A percentile compares a stretch with the other conserved stretches of the same genome.
phyloP scores from a whole-genome alignment of 352 stramenopile species.

The Phytophthora chlamydospora region DNA sequence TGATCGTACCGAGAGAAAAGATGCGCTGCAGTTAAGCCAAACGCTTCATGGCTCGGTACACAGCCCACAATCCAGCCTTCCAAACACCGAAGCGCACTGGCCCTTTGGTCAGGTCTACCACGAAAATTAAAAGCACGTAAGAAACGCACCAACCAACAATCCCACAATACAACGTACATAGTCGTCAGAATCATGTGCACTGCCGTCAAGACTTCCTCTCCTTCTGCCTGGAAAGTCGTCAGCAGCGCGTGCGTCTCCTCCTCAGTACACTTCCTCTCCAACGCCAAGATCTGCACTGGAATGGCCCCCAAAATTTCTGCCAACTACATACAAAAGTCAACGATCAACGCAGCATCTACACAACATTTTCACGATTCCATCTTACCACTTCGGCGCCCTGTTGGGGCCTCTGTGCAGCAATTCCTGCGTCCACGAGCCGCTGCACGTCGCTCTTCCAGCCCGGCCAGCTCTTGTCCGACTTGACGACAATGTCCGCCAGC shows the following conservation, averaged over 20 bases:
- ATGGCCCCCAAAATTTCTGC: constrained; percentile 57
- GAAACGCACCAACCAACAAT: not conserved
- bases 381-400: constrained; percentile 46
- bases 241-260: constrained; percentile 39
- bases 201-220: constrained; percentile 44
- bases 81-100: constrained; percentile 60
- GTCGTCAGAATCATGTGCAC: constrained; percentile 49
- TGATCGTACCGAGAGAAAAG: constrained; percentile 40
- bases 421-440: constrained; percentile 47
- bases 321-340: constrained; percentile 30
- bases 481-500: constrained; percentile 55
- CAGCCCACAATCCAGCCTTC: constrained; percentile 73
- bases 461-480: constrained; percentile 46
- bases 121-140: constrained; percentile 3
- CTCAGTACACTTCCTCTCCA: constrained; percentile 27
- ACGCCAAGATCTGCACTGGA: constrained; percentile 48
- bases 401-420: constrained; percentile 36
- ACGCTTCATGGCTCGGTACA: constrained; percentile 46
- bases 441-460: constrained; percentile 59
- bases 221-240: constrained; percentile 44
- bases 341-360: not conserved
- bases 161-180: constrained; percentile 36
- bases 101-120: constrained; percentile 41
- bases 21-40: constrained; percentile 54
- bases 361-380: not conserved